A percentile compares a stretch with the other conserved stretches of the same genome.
Evolutionary conservation across 2,329 filamentous ascomycete species (phyloP).

Genomic region (Colletotrichum plurivorum): DNA sequence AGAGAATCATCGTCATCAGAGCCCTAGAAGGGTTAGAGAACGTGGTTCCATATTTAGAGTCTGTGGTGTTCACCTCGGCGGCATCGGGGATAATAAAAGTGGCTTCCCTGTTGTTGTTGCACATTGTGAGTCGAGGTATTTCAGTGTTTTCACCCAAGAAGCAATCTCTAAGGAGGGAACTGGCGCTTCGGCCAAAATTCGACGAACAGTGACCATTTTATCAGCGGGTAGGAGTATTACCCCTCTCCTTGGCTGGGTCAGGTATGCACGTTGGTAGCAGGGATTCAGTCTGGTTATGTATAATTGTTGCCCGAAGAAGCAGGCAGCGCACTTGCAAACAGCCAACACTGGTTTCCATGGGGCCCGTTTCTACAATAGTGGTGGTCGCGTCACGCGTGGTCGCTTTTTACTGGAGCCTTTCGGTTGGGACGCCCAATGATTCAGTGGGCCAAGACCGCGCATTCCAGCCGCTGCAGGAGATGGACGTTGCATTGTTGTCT

Average conservation of each 20-base stretch:
- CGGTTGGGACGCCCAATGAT: too few relatives aligned
- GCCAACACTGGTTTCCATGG: not conserved
- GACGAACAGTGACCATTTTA: too few relatives aligned
- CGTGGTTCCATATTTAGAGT: not conserved
- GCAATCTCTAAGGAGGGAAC: too few relatives aligned
- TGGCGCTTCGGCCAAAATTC: too few relatives aligned
- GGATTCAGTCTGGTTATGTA: not conserved
- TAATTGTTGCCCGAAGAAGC: not conserved
- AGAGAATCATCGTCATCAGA: constrained; percentile 1
- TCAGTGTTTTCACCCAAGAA: not conserved
- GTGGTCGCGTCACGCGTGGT: too few relatives aligned
- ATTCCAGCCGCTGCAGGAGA: too few relatives aligned
- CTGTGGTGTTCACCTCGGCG: not conserved
- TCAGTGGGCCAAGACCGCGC: too few relatives aligned
- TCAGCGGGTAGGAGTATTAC: not conserved
- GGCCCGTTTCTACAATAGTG: not conserved
- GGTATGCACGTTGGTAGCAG: constrained; percentile 4
- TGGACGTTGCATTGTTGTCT: too few relatives aligned
- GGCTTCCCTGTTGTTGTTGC: not conserved
- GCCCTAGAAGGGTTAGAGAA: not conserved
- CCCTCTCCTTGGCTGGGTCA: constrained; percentile 15
- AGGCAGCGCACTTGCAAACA: not conserved
- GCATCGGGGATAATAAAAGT: constrained; percentile 4
- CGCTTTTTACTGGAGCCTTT: not conserved
- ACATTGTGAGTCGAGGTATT: not conserved